phyloP scores from a whole-genome alignment of 805 yeast species.

The Nakazawaea ambrosiae region DNA sequence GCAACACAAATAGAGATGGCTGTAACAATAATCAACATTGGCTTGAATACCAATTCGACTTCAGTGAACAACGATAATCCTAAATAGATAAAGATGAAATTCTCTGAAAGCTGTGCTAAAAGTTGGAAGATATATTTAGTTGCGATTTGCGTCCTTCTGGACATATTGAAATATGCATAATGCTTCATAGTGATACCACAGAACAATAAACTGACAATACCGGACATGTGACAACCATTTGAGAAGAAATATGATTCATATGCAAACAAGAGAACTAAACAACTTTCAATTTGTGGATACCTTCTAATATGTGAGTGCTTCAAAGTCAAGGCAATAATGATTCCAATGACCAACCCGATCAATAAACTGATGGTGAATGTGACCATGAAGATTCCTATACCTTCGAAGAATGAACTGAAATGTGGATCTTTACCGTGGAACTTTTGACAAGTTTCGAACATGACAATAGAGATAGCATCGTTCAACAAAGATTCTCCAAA shows the following conservation, averaged over 20 bases:
- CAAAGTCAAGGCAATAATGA: conserved; percentile 79
- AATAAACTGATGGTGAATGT: conserved; percentile 86
- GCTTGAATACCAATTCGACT: conserved; percentile 91
- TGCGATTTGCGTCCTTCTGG: conserved; percentile 93
- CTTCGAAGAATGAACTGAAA: conserved; percentile 78
- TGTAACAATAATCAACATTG: conserved; percentile 84
- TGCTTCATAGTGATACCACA: conserved; percentile 97
- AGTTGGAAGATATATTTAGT: conserved; percentile 92
- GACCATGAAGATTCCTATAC: conserved; percentile 88
- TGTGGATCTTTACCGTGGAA: conserved; percentile 82
- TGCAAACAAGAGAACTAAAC: conserved; percentile 82
- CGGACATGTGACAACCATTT: conserved; percentile 99
- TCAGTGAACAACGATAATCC: conserved; percentile 95
- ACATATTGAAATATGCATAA: conserved; percentile 96
- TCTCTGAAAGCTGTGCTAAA: conserved; percentile 91
- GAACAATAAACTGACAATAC: conserved; percentile 88
- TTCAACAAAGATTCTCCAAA: conserved; percentile 94
- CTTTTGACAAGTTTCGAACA: conserved; percentile 97
- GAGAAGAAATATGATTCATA: conserved; percentile 96
- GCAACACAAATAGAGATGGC: conserved; percentile 88
- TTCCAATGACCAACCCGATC: conserved; percentile 84
- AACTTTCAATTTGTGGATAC: conserved; percentile 96
- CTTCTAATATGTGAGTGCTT: conserved; percentile 91
- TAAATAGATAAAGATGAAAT: conserved; percentile 90
- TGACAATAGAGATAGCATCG: conserved; percentile 97